Evolutionary conservation across 2,329 filamentous ascomycete genomes (phyloP).

Genomic region (Epichloe festucae): DNA sequence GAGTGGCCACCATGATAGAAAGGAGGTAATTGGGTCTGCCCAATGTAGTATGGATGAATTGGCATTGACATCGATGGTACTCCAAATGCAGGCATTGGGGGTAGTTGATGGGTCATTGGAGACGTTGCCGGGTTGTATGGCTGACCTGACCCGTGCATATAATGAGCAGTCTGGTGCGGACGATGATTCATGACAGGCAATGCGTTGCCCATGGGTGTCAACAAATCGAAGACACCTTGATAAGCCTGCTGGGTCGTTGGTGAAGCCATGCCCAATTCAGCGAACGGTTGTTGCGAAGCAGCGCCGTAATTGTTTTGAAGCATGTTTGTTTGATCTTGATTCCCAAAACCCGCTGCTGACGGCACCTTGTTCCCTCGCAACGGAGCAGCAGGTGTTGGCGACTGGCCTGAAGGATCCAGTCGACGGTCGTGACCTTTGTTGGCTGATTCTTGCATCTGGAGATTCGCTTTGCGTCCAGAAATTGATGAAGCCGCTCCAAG

Average conservation of each 20-base stretch:
- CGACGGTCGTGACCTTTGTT: neutral
- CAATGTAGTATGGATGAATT: constrained; percentile 33
- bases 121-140: constrained; percentile 22
- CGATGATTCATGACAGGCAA: constrained; percentile 30
- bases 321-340: neutral
- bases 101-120: constrained; percentile 24
- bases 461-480: neutral
- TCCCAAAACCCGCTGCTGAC: neutral
- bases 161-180: constrained; percentile 17
- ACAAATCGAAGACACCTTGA: constrained; percentile 35
- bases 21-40: constrained; percentile 30
- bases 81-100: constrained; percentile 28
- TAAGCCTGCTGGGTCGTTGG: constrained; percentile 12
- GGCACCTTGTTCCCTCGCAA: neutral
- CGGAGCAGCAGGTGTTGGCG: neutral
- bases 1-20: constrained; percentile 30
- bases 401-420: neutral
- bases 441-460: neutral
- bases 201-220: constrained; percentile 30
- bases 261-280: constrained; percentile 30
- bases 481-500: neutral
- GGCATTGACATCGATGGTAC: constrained; percentile 25
- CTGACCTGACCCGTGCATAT: constrained; percentile 19
- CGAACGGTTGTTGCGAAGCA: neutral
- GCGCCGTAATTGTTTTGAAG: neutral